These are phyloP conservation scores for Hericium erinaceus DNA, from an alignment of 768 basidiomycete genomes.

Conservation along the genomic window DNA sequence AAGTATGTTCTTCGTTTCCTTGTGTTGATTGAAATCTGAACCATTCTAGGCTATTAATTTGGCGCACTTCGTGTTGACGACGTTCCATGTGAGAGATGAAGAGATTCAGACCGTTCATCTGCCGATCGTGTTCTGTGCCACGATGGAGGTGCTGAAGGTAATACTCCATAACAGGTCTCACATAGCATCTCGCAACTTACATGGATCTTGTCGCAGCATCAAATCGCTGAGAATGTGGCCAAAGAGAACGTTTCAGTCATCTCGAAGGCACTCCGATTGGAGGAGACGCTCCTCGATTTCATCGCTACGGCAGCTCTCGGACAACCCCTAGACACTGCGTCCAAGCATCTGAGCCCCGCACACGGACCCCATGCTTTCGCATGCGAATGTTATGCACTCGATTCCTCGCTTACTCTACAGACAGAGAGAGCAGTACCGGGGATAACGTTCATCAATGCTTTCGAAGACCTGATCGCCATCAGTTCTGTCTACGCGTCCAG, in stretches of 20 bases:
- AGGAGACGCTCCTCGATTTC: background rate
- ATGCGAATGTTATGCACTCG: slow-evolving; percentile 45
- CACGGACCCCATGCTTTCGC: slow-evolving; percentile 8
- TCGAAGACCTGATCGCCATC: slow-evolving; percentile 45
- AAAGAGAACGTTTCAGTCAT: background rate
- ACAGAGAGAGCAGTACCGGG: slow-evolving; percentile 17
- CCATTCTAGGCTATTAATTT: slow-evolving; percentile 51
- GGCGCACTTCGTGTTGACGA: slow-evolving; percentile 60
- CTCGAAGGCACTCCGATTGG: slow-evolving; percentile 6
- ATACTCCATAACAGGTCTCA: slow-evolving; percentile 10
- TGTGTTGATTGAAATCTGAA: slow-evolving; percentile 1
- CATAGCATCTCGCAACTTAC: background rate
- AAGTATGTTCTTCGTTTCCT: slow-evolving; percentile 32
- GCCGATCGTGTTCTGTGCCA: slow-evolving; percentile 65
- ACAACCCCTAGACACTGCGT: background rate
- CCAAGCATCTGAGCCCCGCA: background rate
- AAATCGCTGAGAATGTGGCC: background rate
- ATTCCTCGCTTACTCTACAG: background rate
- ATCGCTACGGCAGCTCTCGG: background rate
- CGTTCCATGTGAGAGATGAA: slow-evolving; percentile 77
- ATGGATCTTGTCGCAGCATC: background rate
- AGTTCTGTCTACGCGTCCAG: slow-evolving; percentile 33
- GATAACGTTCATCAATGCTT: slow-evolving; percentile 46
- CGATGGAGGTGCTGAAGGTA: slow-evolving; percentile 60
- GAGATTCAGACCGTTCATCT: slow-evolving; percentile 76